Evolutionary conservation across 1,139 yeast species (phyloP), one percentile per base, ranked within the genome.

Genomic region (Zhuliangozyma parablackwelliae): DNA sequence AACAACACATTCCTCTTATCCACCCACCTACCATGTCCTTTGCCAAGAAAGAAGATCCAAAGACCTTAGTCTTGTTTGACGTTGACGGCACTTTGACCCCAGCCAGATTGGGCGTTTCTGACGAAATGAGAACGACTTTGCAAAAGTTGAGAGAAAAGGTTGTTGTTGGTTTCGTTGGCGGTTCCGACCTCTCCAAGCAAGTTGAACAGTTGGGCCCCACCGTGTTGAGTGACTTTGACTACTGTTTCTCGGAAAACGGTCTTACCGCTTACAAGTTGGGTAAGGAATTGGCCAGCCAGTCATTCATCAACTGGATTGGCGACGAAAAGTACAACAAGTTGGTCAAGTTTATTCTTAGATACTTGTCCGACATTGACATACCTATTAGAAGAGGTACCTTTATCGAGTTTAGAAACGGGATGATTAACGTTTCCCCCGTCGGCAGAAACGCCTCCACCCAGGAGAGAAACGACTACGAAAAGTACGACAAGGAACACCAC

Each of bases 41-140:
- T 50, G 44, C 75, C 31, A 59, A 64, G 50, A 76, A 70, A 61
- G 77, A 74, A 66, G 62, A 65, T 49, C 80, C 82, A 48, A 72
- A 75, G 52, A 72, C 75, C 45, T 65, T 84, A 55, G 95, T 88
- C 49, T 79, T 92, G 46, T 92, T 92, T 67, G 99, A 92, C 58
- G 99, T 92, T 50, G 99, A 92, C 61, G 98, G 97, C 50, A 92
- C 99, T 41, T 77, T 92, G 64, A 92, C 98, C 33, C 98, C 97
- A 49, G 97, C 98, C 43, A 86, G 99, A 73, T 80, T 86, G 61
- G 67, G 57, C 38, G 69, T 87, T 55, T 82, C 96, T 34, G 84
- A 80, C 39, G 96, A 89, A 65, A 85, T 92, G 82, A 78, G 71
- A 57, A 64, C 76, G 46, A 70, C 85, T 37, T 77, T 92, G 54